A percentile compares a stretch with the other conserved stretches of the same genome.
These are phyloP conservation scores for Silene noctiflora DNA, from an alignment of 179 eudicot species.

Conservation along the genomic window DNA sequence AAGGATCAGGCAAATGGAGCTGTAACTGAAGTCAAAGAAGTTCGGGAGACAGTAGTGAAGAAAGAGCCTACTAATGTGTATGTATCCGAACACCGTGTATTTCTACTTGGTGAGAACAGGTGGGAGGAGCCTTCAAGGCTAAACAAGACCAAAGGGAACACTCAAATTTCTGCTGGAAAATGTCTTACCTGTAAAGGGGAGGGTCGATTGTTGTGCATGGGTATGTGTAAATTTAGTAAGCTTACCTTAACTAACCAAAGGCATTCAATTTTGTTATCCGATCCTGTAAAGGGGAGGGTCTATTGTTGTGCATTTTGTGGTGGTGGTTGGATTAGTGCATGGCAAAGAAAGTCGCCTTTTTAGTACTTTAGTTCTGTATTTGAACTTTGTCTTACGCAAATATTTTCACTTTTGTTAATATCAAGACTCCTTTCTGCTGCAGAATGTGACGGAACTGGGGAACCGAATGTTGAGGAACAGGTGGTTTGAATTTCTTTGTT, in stretches of 20 bases:
- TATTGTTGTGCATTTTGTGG: too few relatives aligned
- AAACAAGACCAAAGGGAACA: conserved; percentile 26
- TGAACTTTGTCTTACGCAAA: not conserved
- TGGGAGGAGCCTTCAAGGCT: conserved; percentile 97
- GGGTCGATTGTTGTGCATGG: conserved; percentile 82
- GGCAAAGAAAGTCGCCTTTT: not conserved
- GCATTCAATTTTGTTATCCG: not conserved
- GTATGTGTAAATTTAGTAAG: conserved; percentile 34
- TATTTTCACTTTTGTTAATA: conserved; percentile 1
- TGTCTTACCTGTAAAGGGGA: conserved; percentile 77
- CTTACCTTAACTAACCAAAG: not conserved
- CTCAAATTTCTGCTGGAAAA: conserved; percentile 34
- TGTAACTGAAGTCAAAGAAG: conserved; percentile 39
- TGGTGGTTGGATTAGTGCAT: not conserved
- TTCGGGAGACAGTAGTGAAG: conserved; percentile 38
- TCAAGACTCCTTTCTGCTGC: conserved; percentile 29
- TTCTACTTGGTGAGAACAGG: conserved; percentile 91
- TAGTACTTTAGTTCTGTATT: not conserved
- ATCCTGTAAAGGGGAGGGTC: too few relatives aligned
- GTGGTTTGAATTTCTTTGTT: conserved; percentile 28
- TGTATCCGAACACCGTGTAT: conserved; percentile 50
- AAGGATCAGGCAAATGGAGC: conserved; percentile 64
- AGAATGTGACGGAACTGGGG: conserved; percentile 98
- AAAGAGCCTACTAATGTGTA: conserved; percentile 34
- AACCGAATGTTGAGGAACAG: conserved; percentile 85